Percentiles rank a stretch among this genome's conserved stretches.
Evolutionary conservation across 169 alveolate genomes (phyloP).

Genomic region (Cryptosporidium bovis): DNA sequence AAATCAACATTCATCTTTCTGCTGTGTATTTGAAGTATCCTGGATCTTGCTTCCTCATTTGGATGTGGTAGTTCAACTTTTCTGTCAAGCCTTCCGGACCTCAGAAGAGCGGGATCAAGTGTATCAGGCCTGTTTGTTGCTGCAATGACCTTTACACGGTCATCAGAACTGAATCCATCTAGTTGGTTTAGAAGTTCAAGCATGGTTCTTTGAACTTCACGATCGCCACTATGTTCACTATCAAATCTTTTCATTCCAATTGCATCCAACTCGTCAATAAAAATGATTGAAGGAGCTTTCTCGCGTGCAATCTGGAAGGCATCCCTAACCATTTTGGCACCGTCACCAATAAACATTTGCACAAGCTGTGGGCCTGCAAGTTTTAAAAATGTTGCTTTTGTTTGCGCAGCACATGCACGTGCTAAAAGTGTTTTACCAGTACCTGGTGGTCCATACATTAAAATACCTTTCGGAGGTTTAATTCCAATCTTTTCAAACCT

Average conservation of each 20-base stretch:
- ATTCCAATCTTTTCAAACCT: slow-evolving; percentile 98
- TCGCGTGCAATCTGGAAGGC: slow-evolving; percentile 98
- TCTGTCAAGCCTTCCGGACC: slow-evolving; percentile 99
- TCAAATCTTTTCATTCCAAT: slow-evolving; percentile 82
- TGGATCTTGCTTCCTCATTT: slow-evolving; percentile 95
- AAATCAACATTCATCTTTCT: slow-evolving; percentile 98
- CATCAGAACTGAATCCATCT: slow-evolving; percentile 94
- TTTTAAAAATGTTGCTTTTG: slow-evolving; percentile 97
- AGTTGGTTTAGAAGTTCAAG: slow-evolving; percentile 97
- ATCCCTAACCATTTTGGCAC: slow-evolving; percentile 99
- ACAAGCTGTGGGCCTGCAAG: slow-evolving; percentile 99
- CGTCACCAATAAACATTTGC: slow-evolving; percentile 99
- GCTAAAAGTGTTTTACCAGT: slow-evolving; percentile 96
- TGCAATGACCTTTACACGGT: slow-evolving; percentile 93
- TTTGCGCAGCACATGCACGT: slow-evolving; percentile 94
- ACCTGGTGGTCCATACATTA: slow-evolving; percentile 99
- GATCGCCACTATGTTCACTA: slow-evolving; percentile 96
- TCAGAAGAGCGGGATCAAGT: slow-evolving; percentile 97
- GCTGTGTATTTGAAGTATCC: slow-evolving; percentile 97
- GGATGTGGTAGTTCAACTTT: slow-evolving; percentile 99
- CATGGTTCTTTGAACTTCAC: slow-evolving; percentile 99
- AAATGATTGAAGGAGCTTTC: slow-evolving; percentile 99
- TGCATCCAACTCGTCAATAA: slow-evolving; percentile 87
- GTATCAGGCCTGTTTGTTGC: slow-evolving; percentile 99
- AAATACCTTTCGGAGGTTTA: slow-evolving; percentile 98